These are phyloP conservation scores for Pythium myriotylum DNA, from an alignment of 352 stramenopile genomes.

Conservation along the genomic window DNA sequence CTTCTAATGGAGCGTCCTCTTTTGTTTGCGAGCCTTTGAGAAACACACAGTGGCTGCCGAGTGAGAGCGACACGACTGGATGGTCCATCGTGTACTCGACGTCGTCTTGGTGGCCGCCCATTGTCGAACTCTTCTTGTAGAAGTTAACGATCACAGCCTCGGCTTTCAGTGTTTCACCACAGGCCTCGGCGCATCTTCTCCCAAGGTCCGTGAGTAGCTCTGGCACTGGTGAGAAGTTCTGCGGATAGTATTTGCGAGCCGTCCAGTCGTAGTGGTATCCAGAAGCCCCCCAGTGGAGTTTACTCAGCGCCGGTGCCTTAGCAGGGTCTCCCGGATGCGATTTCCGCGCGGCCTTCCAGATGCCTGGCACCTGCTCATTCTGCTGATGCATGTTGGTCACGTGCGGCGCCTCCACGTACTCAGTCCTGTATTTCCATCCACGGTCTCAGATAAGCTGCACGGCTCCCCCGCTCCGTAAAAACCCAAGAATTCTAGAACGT, in stretches of 20 bases:
- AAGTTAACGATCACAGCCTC: constrained; percentile 87
- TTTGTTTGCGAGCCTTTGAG: constrained; percentile 73
- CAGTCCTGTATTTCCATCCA: constrained; percentile 37
- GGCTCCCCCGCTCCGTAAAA: too few relatives aligned
- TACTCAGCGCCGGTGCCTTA: constrained; percentile 46
- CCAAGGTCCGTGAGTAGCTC: constrained; percentile 46
- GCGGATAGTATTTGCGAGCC: constrained; percentile 59
- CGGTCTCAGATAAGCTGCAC: not conserved
- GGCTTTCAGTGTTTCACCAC: constrained; percentile 49
- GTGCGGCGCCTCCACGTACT: constrained; percentile 72
- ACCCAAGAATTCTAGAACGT: too few relatives aligned
- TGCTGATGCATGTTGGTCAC: constrained; percentile 82
- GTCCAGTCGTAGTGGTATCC: constrained; percentile 88
- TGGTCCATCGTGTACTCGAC: constrained; percentile 85
- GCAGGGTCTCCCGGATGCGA: constrained; percentile 43
- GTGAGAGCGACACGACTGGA: constrained; percentile 77
- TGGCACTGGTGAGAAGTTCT: constrained; percentile 59
- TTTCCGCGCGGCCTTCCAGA: constrained; percentile 55
- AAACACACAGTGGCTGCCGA: constrained; percentile 74
- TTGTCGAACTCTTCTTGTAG: constrained; percentile 76
- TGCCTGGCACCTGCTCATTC: constrained; percentile 42
- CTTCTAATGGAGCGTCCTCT: constrained; percentile 54
- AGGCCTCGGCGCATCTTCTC: constrained; percentile 44
- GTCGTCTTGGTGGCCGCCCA: constrained; percentile 85
- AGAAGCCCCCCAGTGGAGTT: constrained; percentile 70